Percentiles rank a stretch among this genome's conserved stretches.
Evolutionary conservation across 2,329 filamentous ascomycete genomes (phyloP).

Genomic region (Intubia oerlemansii): DNA sequence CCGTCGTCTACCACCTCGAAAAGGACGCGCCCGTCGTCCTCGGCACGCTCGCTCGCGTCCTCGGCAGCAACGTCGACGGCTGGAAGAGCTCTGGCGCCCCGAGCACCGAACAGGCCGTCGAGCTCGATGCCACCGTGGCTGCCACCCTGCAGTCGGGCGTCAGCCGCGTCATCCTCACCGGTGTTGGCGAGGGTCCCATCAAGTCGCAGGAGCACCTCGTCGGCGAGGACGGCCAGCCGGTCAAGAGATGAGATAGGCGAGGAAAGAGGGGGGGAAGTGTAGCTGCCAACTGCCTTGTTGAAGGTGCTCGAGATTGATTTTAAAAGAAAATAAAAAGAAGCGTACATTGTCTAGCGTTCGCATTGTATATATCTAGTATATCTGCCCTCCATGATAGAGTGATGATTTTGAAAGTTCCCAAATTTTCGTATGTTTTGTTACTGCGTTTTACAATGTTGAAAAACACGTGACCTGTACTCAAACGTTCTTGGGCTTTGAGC

Average conservation of each 20-base stretch:
- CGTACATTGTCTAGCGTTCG: too few relatives aligned
- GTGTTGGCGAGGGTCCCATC: slow-evolving; percentile 73
- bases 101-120: slow-evolving; percentile 28
- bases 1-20: slow-evolving; percentile 85
- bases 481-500: too few relatives aligned
- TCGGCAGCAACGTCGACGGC: slow-evolving; percentile 40
- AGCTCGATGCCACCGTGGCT: slow-evolving; percentile 43
- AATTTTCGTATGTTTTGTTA: too few relatives aligned
- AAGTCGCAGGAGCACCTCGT: slow-evolving; percentile 62
- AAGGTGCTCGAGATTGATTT: too few relatives aligned
- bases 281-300: too few relatives aligned
- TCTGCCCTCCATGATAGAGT: too few relatives aligned
- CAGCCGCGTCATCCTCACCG: slow-evolving; percentile 73
- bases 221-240: slow-evolving; percentile 37
- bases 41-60: slow-evolving; percentile 51
- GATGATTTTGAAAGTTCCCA: too few relatives aligned
- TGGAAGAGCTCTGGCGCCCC: slow-evolving; percentile 39
- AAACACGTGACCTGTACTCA: too few relatives aligned
- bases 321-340: too few relatives aligned
- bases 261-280: too few relatives aligned
- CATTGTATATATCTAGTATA: too few relatives aligned
- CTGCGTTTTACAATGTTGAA: too few relatives aligned
- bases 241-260: slow-evolving; percentile 13
- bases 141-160: slow-evolving; percentile 55
- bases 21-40: slow-evolving; percentile 53